Base-by-base conservation (phyloP, 1,284 basidiomycete species). In the Moesziomyces aphidis region DNA sequence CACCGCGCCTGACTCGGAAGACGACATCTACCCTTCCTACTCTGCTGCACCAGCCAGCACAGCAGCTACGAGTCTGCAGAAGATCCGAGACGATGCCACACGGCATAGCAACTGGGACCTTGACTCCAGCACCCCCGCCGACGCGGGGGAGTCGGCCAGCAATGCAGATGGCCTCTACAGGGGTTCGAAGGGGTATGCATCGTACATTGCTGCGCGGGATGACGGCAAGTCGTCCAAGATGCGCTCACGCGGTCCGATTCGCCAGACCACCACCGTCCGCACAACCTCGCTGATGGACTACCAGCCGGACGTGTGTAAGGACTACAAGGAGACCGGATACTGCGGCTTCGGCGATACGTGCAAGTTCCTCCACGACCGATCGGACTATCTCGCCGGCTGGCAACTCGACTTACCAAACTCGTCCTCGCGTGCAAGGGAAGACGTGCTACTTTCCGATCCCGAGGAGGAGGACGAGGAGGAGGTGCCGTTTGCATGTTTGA, bases 301-400 rank as follows among this genome's bases (percentile, higher is more conserved):
- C 86, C 97, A 99, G 86, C 96, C 97, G 4, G 96, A 98, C 82
- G 93, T 98, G 22, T 99, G 97, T 86, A 99, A 99, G 86, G 95
- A 98, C 86, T 99, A 99, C 86, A 98, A 97, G 90, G 96, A 99
- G 86, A 99, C 96, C 47, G 97, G 97, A 0, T 99, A 94, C 85
- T 99, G 96, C 86, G 97, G 97, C 5, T 99, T 97, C 84, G 97
- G 97, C 31, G 97, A 99, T 86, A 95, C 94, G 9, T 99, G 96
- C 87, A 99, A 98, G 67, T 83, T 80, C 80, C 77, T 82, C 43
- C 85, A 83, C 76, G 83, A 86, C 92, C 85, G 89, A 51, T 87
- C 87, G 59, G 89, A 89, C 81, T 97, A 99, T 86, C 90, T 99
- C 34, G 92, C 93, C 11, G 97, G 97, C 47, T 99, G 97, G 97